Evolutionary conservation across 202 grass and related monocot species (phyloP), one percentile per base, ranked within the genome.

Genomic region (Setaria italica): DNA sequence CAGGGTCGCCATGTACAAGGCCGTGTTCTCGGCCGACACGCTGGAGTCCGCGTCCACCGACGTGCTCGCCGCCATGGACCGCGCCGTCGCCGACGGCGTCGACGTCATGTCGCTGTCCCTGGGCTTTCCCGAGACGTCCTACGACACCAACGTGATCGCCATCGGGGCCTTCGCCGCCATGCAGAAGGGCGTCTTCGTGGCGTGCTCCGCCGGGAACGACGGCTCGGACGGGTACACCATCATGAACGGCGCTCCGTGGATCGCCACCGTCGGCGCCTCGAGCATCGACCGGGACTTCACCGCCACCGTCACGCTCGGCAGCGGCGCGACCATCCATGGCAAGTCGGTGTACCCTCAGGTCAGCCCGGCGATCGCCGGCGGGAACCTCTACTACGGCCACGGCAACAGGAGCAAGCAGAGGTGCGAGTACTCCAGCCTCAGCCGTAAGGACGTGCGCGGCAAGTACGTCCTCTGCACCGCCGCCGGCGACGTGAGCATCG

Each of bases 91-190:
- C 34, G 93, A 98, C 63, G 95, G 93, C 64, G 88, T 95, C 20
- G 86, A 94, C 30, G 78, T 95, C 9, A 64, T 98, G 53, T 94
- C 93, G 16, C 82, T 98, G 17, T 98, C 95, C 0, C 53, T 95
- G 17, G 91, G 91, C 0, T 90, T 90, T 8, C 84, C 75, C 0
- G 84, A 80, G 54, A 79, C 39, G 15, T 43, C 79, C 7, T 93
- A 95, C 76, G 67, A 98, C 53, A 75, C 78, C 33, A 83, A 93
- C 32, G 86, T 91, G 29, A 90, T 95, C 0, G 91, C 93, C 29
- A 85, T 98, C 12, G 95, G 91, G 0, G 91, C 95, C 4, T 98
- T 95, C 66, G 83, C 89, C 37, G 95, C 95, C 76, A 77, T 92
- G 76, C n/a, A 70, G 66, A 90, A 77, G 63, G 93, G 95, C 5